Evolutionary conservation across 306 rosid species (phyloP).

Genomic region (Ceratonia siliqua): DNA sequence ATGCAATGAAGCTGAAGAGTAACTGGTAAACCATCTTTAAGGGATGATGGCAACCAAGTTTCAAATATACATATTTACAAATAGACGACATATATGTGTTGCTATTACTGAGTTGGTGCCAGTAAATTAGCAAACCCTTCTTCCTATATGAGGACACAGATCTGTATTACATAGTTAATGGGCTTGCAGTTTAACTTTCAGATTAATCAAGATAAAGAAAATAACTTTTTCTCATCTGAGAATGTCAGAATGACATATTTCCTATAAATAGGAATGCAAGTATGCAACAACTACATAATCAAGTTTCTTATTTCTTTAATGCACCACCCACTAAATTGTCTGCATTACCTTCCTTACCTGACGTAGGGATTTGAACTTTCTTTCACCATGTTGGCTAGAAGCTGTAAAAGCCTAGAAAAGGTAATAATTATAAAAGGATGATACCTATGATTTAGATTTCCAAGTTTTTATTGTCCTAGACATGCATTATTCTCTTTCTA

Average conservation of each 20-base stretch:
- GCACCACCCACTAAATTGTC: background rate
- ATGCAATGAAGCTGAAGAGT: slow-evolving; percentile 3
- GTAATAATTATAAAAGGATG: background rate
- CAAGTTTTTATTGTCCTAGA: background rate
- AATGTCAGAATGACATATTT: slow-evolving; percentile 1
- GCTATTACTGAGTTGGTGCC: background rate
- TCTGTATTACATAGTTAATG: background rate
- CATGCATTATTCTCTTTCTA: background rate
- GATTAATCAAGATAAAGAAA: slow-evolving; percentile 14
- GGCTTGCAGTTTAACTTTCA: background rate
- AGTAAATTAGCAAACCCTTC: background rate
- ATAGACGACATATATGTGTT: no score
- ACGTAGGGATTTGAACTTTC: background rate
- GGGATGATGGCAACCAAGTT: background rate
- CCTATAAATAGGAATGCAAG: background rate
- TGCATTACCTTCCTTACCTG: background rate
- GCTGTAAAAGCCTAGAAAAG: background rate
- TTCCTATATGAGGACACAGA: background rate
- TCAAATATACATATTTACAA: background rate
- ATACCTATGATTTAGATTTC: background rate
- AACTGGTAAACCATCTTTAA: slow-evolving; percentile 4
- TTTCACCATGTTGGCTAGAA: background rate
- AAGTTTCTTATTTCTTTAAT: slow-evolving; percentile 6
- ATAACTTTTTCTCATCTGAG: background rate
- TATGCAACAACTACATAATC: slow-evolving; percentile 21